Conservation (phyloP, 345 rosid genomes). For the Salix arbutifolia region DNA sequence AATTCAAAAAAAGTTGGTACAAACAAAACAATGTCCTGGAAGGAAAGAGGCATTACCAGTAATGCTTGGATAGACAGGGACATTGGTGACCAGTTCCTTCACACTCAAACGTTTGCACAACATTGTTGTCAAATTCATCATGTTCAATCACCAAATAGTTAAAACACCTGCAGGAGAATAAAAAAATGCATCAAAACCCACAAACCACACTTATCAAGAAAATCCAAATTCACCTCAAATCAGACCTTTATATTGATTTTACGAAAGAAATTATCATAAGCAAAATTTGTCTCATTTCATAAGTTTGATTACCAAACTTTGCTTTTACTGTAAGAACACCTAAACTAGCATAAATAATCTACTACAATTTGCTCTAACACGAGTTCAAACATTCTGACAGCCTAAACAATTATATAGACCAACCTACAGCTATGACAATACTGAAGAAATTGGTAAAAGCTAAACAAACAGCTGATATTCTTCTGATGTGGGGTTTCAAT, state of each 20-base stretch:
- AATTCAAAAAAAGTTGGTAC: background rate
- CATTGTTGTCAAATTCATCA: constrained; percentile 22
- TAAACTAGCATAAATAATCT: no score
- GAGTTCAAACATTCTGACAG: no score
- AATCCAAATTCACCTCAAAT: background rate
- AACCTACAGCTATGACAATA: no score
- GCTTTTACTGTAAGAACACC: no score
- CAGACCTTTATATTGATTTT: background rate
- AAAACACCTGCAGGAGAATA: background rate
- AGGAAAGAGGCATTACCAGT: constrained; percentile 12
- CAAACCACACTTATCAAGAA: no score
- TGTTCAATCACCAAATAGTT: background rate
- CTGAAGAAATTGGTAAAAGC: no score
- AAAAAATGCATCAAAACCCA: background rate
- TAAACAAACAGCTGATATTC: no score
- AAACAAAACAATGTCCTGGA: background rate
- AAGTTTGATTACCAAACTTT: no score
- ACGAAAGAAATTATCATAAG: no score
- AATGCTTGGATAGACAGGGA: constrained; percentile 23
- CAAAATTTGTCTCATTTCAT: background rate
- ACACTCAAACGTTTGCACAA: constrained; percentile 27
- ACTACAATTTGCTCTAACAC: no score
- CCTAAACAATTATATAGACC: no score
- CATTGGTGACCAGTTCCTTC: constrained; percentile 24
- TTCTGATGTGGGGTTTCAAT: no score